These are phyloP conservation scores for Radiomyces spectabilis DNA, from an alignment of 192 early-diverging fungal species.

Conservation along the genomic window DNA sequence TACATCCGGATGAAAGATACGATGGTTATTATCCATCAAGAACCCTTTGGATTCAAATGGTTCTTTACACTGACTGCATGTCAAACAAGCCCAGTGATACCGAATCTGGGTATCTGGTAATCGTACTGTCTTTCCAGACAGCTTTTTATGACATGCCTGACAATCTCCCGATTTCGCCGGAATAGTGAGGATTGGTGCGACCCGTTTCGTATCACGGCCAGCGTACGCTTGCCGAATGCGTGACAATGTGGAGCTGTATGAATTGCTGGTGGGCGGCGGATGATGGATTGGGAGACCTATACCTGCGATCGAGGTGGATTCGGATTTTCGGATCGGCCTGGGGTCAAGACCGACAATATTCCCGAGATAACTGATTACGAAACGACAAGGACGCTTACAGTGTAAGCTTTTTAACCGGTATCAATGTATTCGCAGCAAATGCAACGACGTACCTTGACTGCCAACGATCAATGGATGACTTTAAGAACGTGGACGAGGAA, in stretches of 20 bases:
- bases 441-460: slow-evolving; percentile 24
- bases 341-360: no score
- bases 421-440: background rate
- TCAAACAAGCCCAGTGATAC: slow-evolving; percentile 21
- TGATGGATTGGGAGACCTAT: no score
- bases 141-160: slow-evolving; percentile 10
- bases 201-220: no score
- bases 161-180: no score
- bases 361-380: no score
- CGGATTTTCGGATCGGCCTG: no score
- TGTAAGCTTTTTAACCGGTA: background rate
- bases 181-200: no score
- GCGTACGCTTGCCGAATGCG: no score
- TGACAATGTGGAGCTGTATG: no score
- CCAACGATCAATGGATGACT: slow-evolving; percentile 15
- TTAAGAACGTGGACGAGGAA: no score
- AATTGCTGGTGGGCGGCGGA: no score
- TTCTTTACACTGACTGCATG: slow-evolving; percentile 7
- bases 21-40: slow-evolving; percentile 9
- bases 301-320: no score
- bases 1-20: slow-evolving; percentile 19
- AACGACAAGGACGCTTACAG: background rate
- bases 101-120: slow-evolving; percentile 3
- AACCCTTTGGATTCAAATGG: slow-evolving; percentile 9
- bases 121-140: slow-evolving; percentile 11